Conservation (phyloP, 164 flowering plant species). For the Akebia trifoliata region DNA sequence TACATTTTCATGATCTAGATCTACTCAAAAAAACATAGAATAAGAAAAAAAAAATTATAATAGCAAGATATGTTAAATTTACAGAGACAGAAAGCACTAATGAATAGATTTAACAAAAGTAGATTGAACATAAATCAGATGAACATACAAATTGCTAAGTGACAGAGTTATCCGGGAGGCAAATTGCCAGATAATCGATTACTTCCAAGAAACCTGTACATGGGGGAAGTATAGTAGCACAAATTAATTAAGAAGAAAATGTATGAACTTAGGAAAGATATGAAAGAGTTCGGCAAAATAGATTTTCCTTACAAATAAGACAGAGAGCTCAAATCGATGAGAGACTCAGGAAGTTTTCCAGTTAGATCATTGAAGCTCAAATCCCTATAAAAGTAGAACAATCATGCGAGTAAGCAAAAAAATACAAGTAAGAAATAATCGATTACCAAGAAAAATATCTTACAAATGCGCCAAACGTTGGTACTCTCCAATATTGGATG, state of each 20-base stretch:
- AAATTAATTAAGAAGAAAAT: neutral
- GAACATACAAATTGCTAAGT: constrained; percentile 52
- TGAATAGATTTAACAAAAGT: too few relatives aligned
- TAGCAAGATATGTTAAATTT: too few relatives aligned
- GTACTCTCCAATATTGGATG: constrained; percentile 25
- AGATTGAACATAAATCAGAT: neutral
- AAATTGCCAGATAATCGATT: constrained; percentile 55
- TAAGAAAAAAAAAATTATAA: too few relatives aligned
- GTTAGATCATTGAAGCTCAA: constrained; percentile 75
- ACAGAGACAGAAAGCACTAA: too few relatives aligned
- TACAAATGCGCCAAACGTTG: constrained; percentile 25
- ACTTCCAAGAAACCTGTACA: constrained; percentile 76
- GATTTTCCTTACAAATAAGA: constrained; percentile 46
- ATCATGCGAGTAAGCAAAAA: neutral
- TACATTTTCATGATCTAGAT: too few relatives aligned
- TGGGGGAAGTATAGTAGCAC: neutral
- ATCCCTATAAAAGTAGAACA: constrained; percentile 42
- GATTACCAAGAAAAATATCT: constrained; percentile 10
- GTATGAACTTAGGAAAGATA: neutral
- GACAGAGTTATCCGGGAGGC: constrained; percentile 39
- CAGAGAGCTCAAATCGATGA: constrained; percentile 55
- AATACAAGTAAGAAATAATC: neutral
- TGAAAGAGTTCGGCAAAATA: too few relatives aligned
- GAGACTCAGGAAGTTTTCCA: constrained; percentile 49
- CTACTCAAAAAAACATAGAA: too few relatives aligned